Conservation (phyloP, 768 basidiomycete species). For the Kwoniella botswanensis region DNA sequence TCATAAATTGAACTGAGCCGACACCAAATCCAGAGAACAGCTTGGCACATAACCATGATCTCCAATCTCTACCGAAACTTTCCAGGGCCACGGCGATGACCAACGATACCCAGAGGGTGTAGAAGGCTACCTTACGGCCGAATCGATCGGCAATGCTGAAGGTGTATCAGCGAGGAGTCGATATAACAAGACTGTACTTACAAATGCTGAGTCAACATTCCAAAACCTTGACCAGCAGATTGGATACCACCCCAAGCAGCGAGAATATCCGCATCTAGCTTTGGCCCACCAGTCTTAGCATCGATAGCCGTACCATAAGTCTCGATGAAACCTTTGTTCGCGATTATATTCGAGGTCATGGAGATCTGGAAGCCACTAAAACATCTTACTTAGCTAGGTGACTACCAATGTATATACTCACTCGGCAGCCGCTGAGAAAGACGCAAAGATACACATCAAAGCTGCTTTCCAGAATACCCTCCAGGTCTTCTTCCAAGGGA, state of each 20-base stretch:
- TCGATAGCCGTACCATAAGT: conserved; percentile 34
- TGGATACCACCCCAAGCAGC: conserved; percentile 44
- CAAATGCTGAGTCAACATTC: conserved; percentile 30
- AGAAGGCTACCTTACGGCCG: conserved; percentile 45
- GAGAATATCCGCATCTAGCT: conserved; percentile 27
- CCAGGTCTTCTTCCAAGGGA: conserved; percentile 32
- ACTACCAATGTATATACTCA: neutral
- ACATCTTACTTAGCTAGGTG: conserved; percentile 8
- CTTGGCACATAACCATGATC: conserved; percentile 35
- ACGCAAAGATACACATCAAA: conserved; percentile 31
- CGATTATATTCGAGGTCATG: conserved; percentile 47
- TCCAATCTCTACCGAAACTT: conserved; percentile 4
- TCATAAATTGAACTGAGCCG: conserved; percentile 43
- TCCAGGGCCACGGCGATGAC: conserved; percentile 14
- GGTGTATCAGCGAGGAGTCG: neutral
- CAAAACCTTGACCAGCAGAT: conserved; percentile 37
- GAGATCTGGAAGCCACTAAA: conserved; percentile 31
- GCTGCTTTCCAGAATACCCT: conserved; percentile 40
- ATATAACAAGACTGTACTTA: conserved; percentile 8
- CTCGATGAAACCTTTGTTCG: conserved; percentile 46
- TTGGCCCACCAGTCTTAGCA: conserved; percentile 11
- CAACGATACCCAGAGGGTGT: conserved; percentile 35
- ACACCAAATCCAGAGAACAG: conserved; percentile 43
- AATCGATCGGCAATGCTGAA: conserved; percentile 40
- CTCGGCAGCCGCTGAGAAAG: conserved; percentile 45